phyloP scores from a whole-genome alignment of 352 stramenopile genomes.

The Pythium vanterpoolii region DNA sequence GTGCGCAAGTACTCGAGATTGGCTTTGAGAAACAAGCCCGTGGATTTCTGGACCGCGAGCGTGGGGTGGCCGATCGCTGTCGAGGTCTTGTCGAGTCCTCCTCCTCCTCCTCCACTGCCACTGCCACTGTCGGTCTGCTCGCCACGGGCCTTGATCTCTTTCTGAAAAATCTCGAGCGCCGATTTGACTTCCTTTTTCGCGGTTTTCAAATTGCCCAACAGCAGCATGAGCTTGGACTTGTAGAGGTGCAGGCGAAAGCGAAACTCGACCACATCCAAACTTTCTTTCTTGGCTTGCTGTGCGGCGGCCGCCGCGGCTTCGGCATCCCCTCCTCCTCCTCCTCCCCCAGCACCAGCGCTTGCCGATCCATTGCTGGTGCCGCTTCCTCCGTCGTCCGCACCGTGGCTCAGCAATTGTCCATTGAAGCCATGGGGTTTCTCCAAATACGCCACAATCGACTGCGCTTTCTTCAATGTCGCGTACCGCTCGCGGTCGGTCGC shows the following conservation, averaged over 20 bases:
- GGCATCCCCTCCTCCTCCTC: constrained; percentile 26
- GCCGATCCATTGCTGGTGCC: constrained; percentile 11
- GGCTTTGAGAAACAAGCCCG: constrained; percentile 89
- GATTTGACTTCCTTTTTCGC: constrained; percentile 93
- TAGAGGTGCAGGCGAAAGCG: constrained; percentile 90
- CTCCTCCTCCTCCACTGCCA: background rate
- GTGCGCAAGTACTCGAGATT: constrained; percentile 93
- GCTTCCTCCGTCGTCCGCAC: constrained; percentile 27
- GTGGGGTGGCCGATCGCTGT: constrained; percentile 73
- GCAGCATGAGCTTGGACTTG: constrained; percentile 88
- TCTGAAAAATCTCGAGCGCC: constrained; percentile 91
- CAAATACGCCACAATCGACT: constrained; percentile 85
- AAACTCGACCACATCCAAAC: constrained; percentile 80
- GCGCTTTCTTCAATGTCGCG: constrained; percentile 79
- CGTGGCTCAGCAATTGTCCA: constrained; percentile 45
- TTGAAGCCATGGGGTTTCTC: constrained; percentile 91
- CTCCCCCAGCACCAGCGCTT: background rate
- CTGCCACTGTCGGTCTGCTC: constrained; percentile 3
- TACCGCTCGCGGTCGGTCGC: constrained; percentile 67
- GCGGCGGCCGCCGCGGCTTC: constrained; percentile 31
- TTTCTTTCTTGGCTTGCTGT: constrained; percentile 52
- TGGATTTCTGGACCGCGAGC: constrained; percentile 84
- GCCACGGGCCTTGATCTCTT: constrained; percentile 77
- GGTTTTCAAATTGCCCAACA: constrained; percentile 86
- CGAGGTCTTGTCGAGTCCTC: constrained; percentile 65